These are phyloP conservation scores for Saccharomycodes ludwigii DNA, from an alignment of 805 yeast species.

Conservation along the genomic window DNA sequence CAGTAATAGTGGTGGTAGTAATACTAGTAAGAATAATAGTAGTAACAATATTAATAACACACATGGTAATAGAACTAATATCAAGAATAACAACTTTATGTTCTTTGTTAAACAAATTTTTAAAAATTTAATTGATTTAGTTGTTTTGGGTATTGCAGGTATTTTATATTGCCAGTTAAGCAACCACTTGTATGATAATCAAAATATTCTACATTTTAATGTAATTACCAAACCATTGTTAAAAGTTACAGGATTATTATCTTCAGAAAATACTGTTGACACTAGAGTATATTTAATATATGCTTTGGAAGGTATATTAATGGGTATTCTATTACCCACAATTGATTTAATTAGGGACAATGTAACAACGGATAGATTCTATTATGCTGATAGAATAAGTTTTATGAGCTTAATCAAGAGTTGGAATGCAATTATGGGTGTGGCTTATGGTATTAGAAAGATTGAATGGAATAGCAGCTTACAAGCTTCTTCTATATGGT, in stretches of 20 bases:
- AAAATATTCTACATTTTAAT: conserved; percentile 29
- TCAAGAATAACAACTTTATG: neutral
- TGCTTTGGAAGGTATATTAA: conserved; percentile 42
- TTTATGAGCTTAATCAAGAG: conserved; percentile 24
- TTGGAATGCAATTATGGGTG: conserved; percentile 53
- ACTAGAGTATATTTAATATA: conserved; percentile 11
- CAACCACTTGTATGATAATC: conserved; percentile 39
- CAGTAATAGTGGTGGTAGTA: neutral
- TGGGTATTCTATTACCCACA: conserved; percentile 43
- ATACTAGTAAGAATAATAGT: too few species aligned
- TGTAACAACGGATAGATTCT: too few species aligned
- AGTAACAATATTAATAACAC: too few species aligned
- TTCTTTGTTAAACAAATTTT: too few species aligned
- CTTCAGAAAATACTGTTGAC: conserved; percentile 3
- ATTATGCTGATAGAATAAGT: too few species aligned
- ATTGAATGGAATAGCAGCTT: conserved; percentile 56
- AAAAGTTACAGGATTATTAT: conserved; percentile 13
- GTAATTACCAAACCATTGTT: conserved; percentile 31
- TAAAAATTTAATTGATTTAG: too few species aligned
- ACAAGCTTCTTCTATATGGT: conserved; percentile 56
- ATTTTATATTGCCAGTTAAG: conserved; percentile 41
- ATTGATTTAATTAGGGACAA: conserved; percentile 17
- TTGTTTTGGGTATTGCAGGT: conserved; percentile 32
- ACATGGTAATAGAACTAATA: neutral
- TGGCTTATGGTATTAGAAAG: conserved; percentile 56